These are phyloP conservation scores for Peronospora belbahrii DNA, from an alignment of 352 stramenopile genomes.

Conservation along the genomic window DNA sequence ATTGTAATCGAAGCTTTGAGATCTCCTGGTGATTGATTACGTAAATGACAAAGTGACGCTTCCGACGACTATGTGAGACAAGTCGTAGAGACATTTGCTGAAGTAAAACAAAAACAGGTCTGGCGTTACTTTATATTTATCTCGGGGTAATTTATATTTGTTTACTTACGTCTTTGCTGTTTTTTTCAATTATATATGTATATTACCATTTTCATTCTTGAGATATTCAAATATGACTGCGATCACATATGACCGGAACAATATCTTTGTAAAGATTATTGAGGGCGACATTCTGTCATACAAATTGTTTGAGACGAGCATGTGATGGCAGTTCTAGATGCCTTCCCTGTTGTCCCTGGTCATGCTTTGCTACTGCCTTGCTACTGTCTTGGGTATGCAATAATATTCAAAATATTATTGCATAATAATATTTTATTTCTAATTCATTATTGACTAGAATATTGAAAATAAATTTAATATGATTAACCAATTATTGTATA, in stretches of 20 bases:
- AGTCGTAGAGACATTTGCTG: too few species aligned
- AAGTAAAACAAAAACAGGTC: too few species aligned
- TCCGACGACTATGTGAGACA: too few species aligned
- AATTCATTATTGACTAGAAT: too few species aligned
- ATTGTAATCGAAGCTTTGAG: conserved; percentile 17
- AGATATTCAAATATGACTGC: conserved; percentile 7
- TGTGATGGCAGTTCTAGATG: conserved; percentile 76
- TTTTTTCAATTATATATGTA: too few species aligned
- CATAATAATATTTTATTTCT: background rate
- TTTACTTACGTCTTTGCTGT: too few species aligned
- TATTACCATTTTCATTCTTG: background rate
- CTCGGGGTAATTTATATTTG: too few species aligned
- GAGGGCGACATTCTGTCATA: conserved; percentile 60
- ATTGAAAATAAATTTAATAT: too few species aligned
- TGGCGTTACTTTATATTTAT: too few species aligned
- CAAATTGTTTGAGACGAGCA: conserved; percentile 86
- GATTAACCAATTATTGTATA: too few species aligned
- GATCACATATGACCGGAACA: conserved; percentile 61
- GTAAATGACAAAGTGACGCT: conserved; percentile 16
- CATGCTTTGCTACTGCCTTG: conserved; percentile 70
- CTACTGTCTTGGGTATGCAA: conserved; percentile 57
- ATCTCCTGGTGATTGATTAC: background rate
- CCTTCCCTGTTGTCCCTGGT: conserved; percentile 70
- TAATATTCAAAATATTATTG: conserved; percentile 7
- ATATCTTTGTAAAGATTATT: conserved; percentile 82